phyloP scores from a whole-genome alignment of 768 basidiomycete species.

The Dendrothele bispora region DNA sequence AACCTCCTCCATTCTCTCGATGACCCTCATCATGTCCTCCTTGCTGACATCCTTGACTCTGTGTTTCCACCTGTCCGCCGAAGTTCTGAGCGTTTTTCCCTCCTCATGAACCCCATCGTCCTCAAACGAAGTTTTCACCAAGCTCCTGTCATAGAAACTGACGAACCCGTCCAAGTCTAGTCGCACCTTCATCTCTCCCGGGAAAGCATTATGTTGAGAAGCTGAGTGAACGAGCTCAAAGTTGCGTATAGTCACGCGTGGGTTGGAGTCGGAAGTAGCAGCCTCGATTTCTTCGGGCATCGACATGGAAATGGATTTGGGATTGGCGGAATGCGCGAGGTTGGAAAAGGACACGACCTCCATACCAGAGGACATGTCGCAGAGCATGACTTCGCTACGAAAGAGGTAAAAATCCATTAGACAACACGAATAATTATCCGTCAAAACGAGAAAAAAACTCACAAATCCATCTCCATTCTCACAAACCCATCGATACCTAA shows the following conservation, averaged over 20 bases:
- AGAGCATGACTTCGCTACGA: conserved; percentile 47
- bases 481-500: conserved; percentile 46
- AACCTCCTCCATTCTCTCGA: conserved; percentile 23
- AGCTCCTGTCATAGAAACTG: conserved; percentile 41
- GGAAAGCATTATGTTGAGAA: conserved; percentile 38
- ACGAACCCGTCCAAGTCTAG: conserved; percentile 40
- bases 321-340: conserved; percentile 14
- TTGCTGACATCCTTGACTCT: conserved; percentile 30
- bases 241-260: not conserved
- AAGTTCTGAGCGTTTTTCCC: not conserved
- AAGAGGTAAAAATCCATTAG: not conserved
- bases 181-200: conserved; percentile 44
- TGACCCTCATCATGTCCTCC: conserved; percentile 22
- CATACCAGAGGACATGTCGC: conserved; percentile 43
- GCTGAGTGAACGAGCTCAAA: conserved; percentile 33
- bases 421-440: not conserved
- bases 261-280: not conserved
- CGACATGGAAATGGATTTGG: conserved; percentile 2
- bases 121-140: not conserved
- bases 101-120: not conserved
- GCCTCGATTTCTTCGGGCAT: not conserved
- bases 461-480: conserved; percentile 55
- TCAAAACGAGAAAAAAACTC: conserved; percentile 12
- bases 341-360: conserved; percentile 39
- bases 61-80: conserved; percentile 33